Base-by-base conservation (phyloP, 495 filamentous ascomycete genomes). In the Penicillium ochrochloron region DNA sequence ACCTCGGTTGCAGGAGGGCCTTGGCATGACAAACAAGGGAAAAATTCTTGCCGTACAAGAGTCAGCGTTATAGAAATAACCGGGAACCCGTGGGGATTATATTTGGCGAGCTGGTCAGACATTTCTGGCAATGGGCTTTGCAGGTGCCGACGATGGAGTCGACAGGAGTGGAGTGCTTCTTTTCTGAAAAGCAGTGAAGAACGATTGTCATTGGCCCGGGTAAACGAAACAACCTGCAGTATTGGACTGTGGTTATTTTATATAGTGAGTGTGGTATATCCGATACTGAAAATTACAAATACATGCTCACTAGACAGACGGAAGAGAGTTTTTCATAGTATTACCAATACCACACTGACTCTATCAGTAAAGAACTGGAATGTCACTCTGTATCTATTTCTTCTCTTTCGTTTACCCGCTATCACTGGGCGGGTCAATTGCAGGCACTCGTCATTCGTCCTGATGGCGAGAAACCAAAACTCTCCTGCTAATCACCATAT, bases 201-300 rank as follows among this genome's bases (percentile, higher is more conserved):
- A 31, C 14, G 9, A 19, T 23, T 3, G 12, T 48, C 0, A 48
- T 48, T 33, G 56, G 35, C 53, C 21, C 66, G 68, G 68, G 27
- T 65, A 68, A 68, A 61, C 66, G 35, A 59, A 44, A 7, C 5
- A 17, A 33, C 2, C 17, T 1, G 37, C 5, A 41, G 10, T 1
- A 5, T 3, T 14, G 5, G 12, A 17, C 37, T 41, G 0, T 14
- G 15, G 5, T 3, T 41, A 41, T 41, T 17, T 14, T 41, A 17
- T 5, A 3, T 15, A 41, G 37, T 15, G 17, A 15, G 37, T 3
- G 3, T 41, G 1, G 37, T 41, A 41, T 17, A 17, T 41, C 0
- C 5, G 12, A 17, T 41, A 41, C 37, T 1, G 4, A 17, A 11
- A 4, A 5, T 1, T 17, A 41, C 2, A 15, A 17, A 17, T 2